Evolutionary conservation across 129 eudicot species (phyloP).

Genomic region (Cynara cardunculus): DNA sequence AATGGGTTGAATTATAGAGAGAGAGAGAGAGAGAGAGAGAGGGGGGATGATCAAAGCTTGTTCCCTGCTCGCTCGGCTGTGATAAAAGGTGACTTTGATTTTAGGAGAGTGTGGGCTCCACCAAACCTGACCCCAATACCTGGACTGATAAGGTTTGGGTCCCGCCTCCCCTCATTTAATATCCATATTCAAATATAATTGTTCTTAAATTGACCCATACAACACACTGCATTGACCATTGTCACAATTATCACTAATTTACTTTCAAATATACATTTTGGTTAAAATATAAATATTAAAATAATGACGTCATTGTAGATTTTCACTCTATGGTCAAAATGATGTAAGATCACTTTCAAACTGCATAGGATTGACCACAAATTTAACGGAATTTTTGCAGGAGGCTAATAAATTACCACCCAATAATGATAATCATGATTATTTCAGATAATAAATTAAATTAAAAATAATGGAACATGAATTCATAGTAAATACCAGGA

Average conservation of each 20-base stretch:
- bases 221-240: constrained; percentile 30
- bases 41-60: constrained; percentile 76
- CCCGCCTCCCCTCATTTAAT: constrained; percentile 40
- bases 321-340: constrained; percentile 28
- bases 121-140: constrained; percentile 76
- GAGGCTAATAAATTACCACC: constrained; percentile 7
- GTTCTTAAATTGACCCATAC: constrained; percentile 32
- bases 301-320: constrained; percentile 16
- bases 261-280: too few relatives aligned
- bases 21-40: constrained; percentile 40
- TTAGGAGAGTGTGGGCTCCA: constrained; percentile 52
- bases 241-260: background rate
- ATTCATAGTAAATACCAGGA: constrained; percentile 25
- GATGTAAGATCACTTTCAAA: constrained; percentile 20
- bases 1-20: constrained; percentile 30
- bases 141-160: constrained; percentile 82
- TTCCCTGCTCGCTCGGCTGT: constrained; percentile 62
- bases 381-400: constrained; percentile 24
- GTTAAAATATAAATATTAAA: background rate
- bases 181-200: constrained; percentile 7
- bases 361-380: constrained; percentile 21
- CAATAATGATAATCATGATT: background rate
- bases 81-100: constrained; percentile 49
- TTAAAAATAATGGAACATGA: background rate
- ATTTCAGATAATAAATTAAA: background rate